Conservation (phyloP, 169 alveolate species). For the Neospora caninum region DNA sequence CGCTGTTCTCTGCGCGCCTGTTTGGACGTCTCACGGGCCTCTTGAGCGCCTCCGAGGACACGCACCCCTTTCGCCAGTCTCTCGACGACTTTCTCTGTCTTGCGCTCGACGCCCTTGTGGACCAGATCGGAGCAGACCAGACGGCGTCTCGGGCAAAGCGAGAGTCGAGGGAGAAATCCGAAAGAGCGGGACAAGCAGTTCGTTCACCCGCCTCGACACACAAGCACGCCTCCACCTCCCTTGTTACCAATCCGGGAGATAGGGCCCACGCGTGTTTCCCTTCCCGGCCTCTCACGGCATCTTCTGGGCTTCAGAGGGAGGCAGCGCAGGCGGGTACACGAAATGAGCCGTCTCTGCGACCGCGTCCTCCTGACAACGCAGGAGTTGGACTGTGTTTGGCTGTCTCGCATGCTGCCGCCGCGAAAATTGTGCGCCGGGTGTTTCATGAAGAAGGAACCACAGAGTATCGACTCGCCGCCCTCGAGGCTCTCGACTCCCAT, state of each 20-base stretch:
- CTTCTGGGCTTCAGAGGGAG: neutral
- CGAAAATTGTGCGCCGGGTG: neutral
- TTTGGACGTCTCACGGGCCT: slow-evolving; percentile 18
- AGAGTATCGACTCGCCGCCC: slow-evolving; percentile 7
- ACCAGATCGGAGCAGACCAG: neutral
- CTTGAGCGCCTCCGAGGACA: neutral
- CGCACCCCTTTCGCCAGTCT: neutral
- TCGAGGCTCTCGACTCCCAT: neutral
- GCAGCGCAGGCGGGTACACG: no score
- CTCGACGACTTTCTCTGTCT: slow-evolving; percentile 14
- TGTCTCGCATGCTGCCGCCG: slow-evolving; percentile 24
- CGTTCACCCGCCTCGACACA: neutral
- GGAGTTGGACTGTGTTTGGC: neutral
- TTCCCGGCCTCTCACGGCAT: no score
- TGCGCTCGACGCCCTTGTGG: neutral
- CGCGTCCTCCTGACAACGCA: neutral
- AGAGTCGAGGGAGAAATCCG: neutral
- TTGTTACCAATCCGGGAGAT: no score
- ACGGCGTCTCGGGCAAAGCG: neutral
- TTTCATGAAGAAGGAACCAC: neutral
- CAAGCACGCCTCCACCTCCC: no score
- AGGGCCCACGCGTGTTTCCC: no score
- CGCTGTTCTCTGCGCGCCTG: neutral
- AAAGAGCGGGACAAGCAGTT: neutral
- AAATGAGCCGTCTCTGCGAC: no score